Base-by-base conservation (phyloP, 192 early-diverging fungal genomes). In the Coemansia sp. region DNA sequence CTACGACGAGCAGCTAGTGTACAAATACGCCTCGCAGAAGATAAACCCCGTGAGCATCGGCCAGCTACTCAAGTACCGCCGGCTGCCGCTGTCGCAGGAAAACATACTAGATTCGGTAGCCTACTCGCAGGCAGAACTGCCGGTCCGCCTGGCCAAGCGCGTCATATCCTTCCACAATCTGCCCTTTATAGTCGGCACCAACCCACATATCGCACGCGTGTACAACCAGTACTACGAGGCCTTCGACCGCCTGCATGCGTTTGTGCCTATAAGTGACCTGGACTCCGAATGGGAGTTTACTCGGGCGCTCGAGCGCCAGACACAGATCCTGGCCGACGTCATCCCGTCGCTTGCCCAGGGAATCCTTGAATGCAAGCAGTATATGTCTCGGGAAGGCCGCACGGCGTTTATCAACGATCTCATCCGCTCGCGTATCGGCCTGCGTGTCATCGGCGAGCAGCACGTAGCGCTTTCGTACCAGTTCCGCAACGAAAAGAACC, bases 121-220 rank as follows among this genome's bases (percentile, higher is more conserved):
- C 11, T 92, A 88, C 78, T 84, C 86, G 9, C 85, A 86, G 45
- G 83, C 81, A 1, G 94, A 97, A 75, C 81, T 98, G 22, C 95
- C 95, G 0, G 91, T 92, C 55, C 86, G 96, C 7, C 77, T 98
- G 62, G 95, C 94, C 25, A 77, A 90, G 61, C 88, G 94, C 5
- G 92, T 95, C 10, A 74, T 83, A 5, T 91, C 89, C 6, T 87
- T 97, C 52, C 91, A 97, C 73, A 89, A 85, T 48, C 82, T 96
- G 32, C 95, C 94, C 0, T 97, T 94, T 69, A 98, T 98, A 52
- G 94, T 98, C 32, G 96, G 93, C 58, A 92, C 92, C 49, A 98
- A 98, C 72, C 96, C 96, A 2, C 85, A 93, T 65, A 94, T 98
- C 55, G 82, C 87, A 39, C 78, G 81, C 36, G 86, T 95, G 14